Evolutionary conservation across 805 yeast genomes (phyloP).

Genomic region (Monosporozyma aerobia): DNA sequence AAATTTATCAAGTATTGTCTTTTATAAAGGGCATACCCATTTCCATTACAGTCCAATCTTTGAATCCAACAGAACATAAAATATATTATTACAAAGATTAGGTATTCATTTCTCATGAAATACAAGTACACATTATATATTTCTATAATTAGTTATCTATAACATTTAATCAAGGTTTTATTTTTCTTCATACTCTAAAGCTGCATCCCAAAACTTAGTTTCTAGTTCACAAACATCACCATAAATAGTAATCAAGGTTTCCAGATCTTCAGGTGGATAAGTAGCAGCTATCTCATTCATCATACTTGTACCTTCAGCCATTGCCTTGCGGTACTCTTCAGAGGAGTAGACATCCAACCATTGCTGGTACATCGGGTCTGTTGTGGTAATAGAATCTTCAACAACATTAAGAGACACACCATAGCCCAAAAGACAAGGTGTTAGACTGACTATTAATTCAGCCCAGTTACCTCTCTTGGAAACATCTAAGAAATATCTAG

Average conservation of each 20-base stretch:
- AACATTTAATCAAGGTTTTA: background rate
- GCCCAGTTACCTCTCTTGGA: conserved; percentile 50
- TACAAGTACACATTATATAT: background rate
- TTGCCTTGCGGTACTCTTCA: conserved; percentile 48
- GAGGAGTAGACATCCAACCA: conserved; percentile 61
- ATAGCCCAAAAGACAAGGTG: conserved; percentile 73
- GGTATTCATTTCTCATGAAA: background rate
- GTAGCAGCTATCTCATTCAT: conserved; percentile 37
- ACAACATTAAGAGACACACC: conserved; percentile 41
- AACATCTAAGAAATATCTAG: conserved; percentile 47
- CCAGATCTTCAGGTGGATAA: conserved; percentile 37
- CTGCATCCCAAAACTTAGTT: conserved; percentile 59
- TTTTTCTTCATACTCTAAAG: conserved; percentile 15
- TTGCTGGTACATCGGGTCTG: conserved; percentile 24
- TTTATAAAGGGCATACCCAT: background rate
- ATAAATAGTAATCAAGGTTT: conserved; percentile 48
- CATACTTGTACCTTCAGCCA: conserved; percentile 39
- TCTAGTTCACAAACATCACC: conserved; percentile 53
- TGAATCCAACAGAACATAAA: too few relatives aligned
- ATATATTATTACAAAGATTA: background rate
- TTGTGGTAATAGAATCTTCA: conserved; percentile 28
- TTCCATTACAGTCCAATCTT: too few relatives aligned
- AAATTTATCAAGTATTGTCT: too few relatives aligned
- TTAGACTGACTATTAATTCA: conserved; percentile 56
- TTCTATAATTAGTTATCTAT: background rate